Evolutionary conservation across 2,329 filamentous ascomycete species (phyloP).

Genomic region (Bipolaris bicolor): DNA sequence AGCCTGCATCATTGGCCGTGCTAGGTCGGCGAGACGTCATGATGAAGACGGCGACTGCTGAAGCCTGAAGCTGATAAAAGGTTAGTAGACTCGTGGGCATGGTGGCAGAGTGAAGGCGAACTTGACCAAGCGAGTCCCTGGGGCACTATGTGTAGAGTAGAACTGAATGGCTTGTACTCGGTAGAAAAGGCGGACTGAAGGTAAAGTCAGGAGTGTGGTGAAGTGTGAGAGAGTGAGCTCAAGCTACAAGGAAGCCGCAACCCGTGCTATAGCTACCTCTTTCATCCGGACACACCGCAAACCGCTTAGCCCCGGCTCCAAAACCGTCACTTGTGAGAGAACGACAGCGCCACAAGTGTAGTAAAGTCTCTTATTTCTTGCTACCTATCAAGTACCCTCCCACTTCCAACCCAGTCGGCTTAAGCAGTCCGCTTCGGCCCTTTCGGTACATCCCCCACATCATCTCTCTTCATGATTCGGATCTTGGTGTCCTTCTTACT

Average conservation of each 20-base stretch:
- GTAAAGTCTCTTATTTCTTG: constrained; percentile 36
- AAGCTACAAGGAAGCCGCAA: no score
- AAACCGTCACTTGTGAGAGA: not conserved
- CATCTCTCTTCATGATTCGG: constrained; percentile 48
- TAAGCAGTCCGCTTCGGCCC: constrained; percentile 42
- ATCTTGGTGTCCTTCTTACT: constrained; percentile 46
- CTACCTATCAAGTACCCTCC: constrained; percentile 28
- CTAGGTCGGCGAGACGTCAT: constrained; percentile 18
- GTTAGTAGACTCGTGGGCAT: not conserved
- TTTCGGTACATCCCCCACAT: constrained; percentile 45
- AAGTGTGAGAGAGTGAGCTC: constrained; percentile 2
- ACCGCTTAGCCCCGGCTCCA: no score
- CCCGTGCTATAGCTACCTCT: no score
- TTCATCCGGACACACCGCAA: no score
- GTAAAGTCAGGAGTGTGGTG: not conserved
- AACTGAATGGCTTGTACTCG: not conserved
- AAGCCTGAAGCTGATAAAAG: not conserved
- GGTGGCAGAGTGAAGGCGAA: not conserved
- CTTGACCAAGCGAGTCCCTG: not conserved
- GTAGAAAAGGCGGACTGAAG: no score
- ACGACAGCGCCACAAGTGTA: constrained; percentile 11
- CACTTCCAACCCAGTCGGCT: constrained; percentile 16
- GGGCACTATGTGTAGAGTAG: not conserved
- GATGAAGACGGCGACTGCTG: not conserved
- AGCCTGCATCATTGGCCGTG: constrained; percentile 12